A percentile compares a stretch with the other conserved stretches of the same genome.
Evolutionary conservation across 208 protist species (phyloP).

Genomic region (Leishmania tropica): DNA sequence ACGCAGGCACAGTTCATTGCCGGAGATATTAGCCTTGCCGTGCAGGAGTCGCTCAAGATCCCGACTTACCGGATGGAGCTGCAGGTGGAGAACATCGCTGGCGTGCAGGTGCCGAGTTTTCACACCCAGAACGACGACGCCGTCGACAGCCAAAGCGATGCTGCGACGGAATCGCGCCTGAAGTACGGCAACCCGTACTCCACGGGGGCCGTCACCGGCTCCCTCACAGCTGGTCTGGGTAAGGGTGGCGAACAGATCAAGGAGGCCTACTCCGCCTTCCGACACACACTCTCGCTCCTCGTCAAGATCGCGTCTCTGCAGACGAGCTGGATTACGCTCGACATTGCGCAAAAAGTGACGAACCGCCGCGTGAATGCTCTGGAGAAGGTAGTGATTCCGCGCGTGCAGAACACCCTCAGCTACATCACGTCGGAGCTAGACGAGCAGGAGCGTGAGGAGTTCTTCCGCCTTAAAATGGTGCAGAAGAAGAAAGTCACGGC

Average conservation of each 20-base stretch:
- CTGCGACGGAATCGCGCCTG: conserved; percentile 13
- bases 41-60: conserved; percentile 94
- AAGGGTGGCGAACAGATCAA: conserved; percentile 97
- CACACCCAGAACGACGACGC: conserved; percentile 50
- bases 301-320: conserved; percentile 98
- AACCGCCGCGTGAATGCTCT: conserved; percentile 99
- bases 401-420: conserved; percentile 96
- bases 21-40: conserved; percentile 95
- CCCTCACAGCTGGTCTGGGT: conserved; percentile 92
- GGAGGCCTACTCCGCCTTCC: conserved; percentile 88
- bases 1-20: conserved; percentile 97
- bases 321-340: conserved; percentile 97
- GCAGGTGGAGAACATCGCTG: conserved; percentile 97
- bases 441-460: conserved; percentile 99
- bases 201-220: conserved; percentile 12
- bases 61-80: conserved; percentile 90
- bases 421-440: conserved; percentile 99
- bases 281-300: conserved; percentile 91
- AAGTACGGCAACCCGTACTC: conserved; percentile 5
- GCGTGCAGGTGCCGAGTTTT: conserved; percentile 98
- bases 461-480: conserved; percentile 99
- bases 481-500: conserved; percentile 94
- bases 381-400: conserved; percentile 99
- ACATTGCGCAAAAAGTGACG: conserved; percentile 99
- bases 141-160: conserved; percentile 15